A percentile compares a stretch with the other conserved stretches of the same genome.
Conservation (phyloP, 164 flowering plant species). For the Litsea cubeba region DNA sequence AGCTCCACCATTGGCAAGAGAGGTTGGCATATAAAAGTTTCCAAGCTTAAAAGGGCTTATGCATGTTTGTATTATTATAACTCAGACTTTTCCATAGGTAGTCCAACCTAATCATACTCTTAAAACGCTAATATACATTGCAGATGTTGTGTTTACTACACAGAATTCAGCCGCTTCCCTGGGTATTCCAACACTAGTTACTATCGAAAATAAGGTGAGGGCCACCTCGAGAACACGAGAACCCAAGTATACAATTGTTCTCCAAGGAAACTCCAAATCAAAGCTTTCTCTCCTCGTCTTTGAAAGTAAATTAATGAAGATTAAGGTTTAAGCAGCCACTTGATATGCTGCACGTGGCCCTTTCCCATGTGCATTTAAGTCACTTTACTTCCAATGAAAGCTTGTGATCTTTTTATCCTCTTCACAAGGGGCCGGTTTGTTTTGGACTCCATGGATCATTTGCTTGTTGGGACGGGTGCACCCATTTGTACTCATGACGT, state of each 20-base stretch:
- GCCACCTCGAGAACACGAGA: background rate
- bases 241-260: background rate
- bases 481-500: background rate
- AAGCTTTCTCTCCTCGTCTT: background rate
- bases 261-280: background rate
- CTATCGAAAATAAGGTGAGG: background rate
- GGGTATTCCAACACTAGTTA: background rate
- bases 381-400: background rate
- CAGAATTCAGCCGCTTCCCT: conserved; percentile 3
- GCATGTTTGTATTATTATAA: background rate
- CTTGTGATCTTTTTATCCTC: background rate
- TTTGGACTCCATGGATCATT: background rate
- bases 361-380: background rate
- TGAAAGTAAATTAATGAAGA: background rate
- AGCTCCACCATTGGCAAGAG: no score
- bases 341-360: background rate
- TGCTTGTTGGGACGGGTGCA: background rate
- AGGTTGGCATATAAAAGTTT: no score
- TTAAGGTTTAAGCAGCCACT: background rate
- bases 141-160: background rate
- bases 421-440: background rate
- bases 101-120: conserved; percentile 1
- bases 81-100: background rate
- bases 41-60: background rate
- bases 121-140: background rate